A percentile compares a stretch with the other conserved stretches of the same genome.
These are phyloP conservation scores for Hanseniaspora lachancei DNA, from an alignment of 805 yeast species.

Conservation along the genomic window DNA sequence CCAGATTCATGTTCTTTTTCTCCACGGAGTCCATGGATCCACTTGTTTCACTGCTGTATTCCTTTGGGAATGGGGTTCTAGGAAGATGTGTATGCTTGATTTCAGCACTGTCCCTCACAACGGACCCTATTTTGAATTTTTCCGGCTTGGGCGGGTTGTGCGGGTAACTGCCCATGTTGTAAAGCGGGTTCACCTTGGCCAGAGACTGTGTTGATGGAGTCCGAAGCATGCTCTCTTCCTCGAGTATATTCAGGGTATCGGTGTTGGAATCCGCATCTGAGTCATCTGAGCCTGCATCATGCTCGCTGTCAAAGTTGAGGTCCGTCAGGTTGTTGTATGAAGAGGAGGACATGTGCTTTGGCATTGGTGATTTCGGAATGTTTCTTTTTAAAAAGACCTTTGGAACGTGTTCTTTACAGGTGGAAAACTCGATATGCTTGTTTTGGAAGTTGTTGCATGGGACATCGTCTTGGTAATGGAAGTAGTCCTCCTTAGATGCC, in stretches of 20 bases:
- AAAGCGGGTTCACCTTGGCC: conserved; percentile 7
- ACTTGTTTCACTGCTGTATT: background rate
- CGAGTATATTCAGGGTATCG: background rate
- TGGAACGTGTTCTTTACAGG: background rate
- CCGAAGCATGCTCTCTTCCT: background rate
- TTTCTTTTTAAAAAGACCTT: background rate
- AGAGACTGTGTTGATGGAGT: conserved; percentile 4
- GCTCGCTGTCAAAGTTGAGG: background rate
- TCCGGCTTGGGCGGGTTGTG: background rate
- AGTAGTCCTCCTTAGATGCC: background rate
- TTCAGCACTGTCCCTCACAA: background rate
- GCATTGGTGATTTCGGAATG: conserved; percentile 19
- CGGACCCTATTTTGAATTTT: background rate
- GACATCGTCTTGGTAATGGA: background rate
- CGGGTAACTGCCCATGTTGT: background rate
- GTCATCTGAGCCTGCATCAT: conserved; percentile 1
- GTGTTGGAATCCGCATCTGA: conserved; percentile 1
- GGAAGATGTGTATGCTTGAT: conserved; percentile 9
- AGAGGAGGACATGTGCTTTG: conserved; percentile 6
- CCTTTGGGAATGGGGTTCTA: conserved; percentile 14
- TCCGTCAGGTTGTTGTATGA: background rate
- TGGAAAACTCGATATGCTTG: background rate
- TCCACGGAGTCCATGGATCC: background rate
- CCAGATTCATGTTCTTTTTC: background rate
- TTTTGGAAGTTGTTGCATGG: background rate